Percentiles rank a stretch among this genome's conserved stretches.
These are phyloP conservation scores for Pythium aristosporum DNA, from an alignment of 352 stramenopile species.

Conservation along the genomic window DNA sequence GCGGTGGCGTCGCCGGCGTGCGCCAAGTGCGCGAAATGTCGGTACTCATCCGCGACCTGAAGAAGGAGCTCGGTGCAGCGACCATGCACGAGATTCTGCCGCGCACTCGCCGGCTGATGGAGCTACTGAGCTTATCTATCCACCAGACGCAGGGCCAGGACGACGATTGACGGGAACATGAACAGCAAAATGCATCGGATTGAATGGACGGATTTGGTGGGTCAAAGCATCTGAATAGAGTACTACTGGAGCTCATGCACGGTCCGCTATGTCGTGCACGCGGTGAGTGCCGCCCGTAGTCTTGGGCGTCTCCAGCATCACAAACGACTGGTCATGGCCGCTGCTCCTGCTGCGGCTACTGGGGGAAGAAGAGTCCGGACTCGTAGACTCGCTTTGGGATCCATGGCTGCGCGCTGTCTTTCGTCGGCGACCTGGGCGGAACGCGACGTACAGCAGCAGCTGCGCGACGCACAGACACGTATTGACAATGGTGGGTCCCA, in stretches of 20 bases:
- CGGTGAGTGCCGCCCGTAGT: neutral
- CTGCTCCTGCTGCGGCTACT: neutral
- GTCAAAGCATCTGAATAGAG: neutral
- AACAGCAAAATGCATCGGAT: neutral
- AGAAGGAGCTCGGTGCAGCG: slow-evolving; percentile 70
- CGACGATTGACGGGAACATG: neutral
- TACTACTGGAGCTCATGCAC: neutral
- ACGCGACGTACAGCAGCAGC: slow-evolving; percentile 44
- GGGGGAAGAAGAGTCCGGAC: neutral
- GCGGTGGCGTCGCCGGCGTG: slow-evolving; percentile 47
- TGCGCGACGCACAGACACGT: slow-evolving; percentile 40
- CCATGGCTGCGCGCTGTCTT: neutral
- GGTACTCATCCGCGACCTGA: slow-evolving; percentile 66
- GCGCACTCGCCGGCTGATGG: slow-evolving; percentile 76
- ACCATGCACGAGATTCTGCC: slow-evolving; percentile 78
- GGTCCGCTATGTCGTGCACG: neutral
- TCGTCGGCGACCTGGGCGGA: slow-evolving; percentile 25
- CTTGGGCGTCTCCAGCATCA: slow-evolving; percentile 28
- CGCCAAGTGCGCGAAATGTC: slow-evolving; percentile 76
- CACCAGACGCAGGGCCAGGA: slow-evolving; percentile 35
- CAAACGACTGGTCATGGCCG: slow-evolving; percentile 23
- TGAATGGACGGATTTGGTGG: neutral
- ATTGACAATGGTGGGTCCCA: slow-evolving; percentile 42
- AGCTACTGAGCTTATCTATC: slow-evolving; percentile 75
- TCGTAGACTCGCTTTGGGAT: slow-evolving; percentile 14